Percentiles rank a stretch among this genome's conserved stretches.
phyloP scores from a whole-genome alignment of 2,329 filamentous ascomycete genomes.

The Tolypocladium amazonense region DNA sequence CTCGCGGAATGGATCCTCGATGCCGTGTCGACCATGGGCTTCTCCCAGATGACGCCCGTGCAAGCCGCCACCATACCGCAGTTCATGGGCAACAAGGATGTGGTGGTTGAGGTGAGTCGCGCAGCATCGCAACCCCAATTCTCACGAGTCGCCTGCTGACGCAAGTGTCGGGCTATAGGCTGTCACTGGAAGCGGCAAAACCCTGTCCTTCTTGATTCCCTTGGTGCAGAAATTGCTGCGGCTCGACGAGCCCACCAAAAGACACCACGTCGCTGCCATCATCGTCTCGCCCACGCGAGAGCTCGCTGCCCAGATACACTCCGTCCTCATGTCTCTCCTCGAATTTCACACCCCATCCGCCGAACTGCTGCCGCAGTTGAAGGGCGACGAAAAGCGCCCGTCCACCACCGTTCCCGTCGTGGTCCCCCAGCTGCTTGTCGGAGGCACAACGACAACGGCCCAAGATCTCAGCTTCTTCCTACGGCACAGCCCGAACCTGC shows the following conservation, averaged over 20 bases:
- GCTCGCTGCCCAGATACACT: slow-evolving; percentile 80
- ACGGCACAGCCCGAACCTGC: slow-evolving; percentile 72
- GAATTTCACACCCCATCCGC: slow-evolving; percentile 76
- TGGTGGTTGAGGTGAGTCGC: slow-evolving; percentile 64
- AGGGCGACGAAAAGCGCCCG: slow-evolving; percentile 45
- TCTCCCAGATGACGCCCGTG: slow-evolving; percentile 83
- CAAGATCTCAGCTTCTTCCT: slow-evolving; percentile 83
- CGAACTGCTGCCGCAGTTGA: slow-evolving; percentile 44
- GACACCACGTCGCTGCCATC: slow-evolving; percentile 81
- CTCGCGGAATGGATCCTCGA: slow-evolving; percentile 67
- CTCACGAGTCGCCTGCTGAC: neutral
- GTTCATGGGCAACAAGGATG: slow-evolving; percentile 82
- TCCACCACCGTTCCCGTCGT: slow-evolving; percentile 40
- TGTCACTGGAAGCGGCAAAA: slow-evolving; percentile 87
- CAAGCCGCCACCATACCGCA: slow-evolving; percentile 85
- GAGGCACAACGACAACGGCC: slow-evolving; percentile 66
- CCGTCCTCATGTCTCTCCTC: slow-evolving; percentile 66
- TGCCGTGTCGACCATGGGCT: slow-evolving; percentile 75
- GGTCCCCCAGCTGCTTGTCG: slow-evolving; percentile 79
- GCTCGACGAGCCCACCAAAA: slow-evolving; percentile 72
- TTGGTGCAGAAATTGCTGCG: slow-evolving; percentile 73
- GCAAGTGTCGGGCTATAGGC: slow-evolving; percentile 33
- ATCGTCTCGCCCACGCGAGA: slow-evolving; percentile 87
- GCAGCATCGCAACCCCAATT: neutral
- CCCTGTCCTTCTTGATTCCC: slow-evolving; percentile 74